These are phyloP conservation scores for Monosporozyma yasuniensis DNA, from an alignment of 805 yeast species.

Conservation along the genomic window DNA sequence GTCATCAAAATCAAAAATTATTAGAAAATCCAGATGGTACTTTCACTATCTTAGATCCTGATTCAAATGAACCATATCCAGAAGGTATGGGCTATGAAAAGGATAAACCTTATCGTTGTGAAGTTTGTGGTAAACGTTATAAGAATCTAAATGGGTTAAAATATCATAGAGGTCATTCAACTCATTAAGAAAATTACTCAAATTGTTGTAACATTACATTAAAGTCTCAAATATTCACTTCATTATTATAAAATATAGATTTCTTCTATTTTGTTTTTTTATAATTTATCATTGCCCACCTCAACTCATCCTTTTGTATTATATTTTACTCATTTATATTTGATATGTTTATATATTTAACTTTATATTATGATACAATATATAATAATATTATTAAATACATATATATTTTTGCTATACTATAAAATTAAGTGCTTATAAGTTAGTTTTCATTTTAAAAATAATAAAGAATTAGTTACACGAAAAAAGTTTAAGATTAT, in stretches of 20 bases:
- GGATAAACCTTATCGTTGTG: slow-evolving; percentile 97
- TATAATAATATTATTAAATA: not conserved
- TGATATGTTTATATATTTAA: not conserved
- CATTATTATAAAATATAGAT: too few species aligned
- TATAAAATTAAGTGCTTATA: too few species aligned
- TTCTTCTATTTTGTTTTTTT: not conserved
- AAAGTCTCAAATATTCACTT: not conserved
- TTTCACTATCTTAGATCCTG: slow-evolving; percentile 86
- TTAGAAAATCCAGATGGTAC: slow-evolving; percentile 91
- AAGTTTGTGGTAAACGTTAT: slow-evolving; percentile 95
- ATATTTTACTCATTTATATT: not conserved
- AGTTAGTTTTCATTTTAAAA: too few species aligned
- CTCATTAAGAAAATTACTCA: slow-evolving; percentile 67
- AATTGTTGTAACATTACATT: too few species aligned
- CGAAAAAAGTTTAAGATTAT: too few species aligned
- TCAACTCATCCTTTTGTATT: not conserved
- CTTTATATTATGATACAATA: not conserved
- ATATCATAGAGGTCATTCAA: slow-evolving; percentile 96
- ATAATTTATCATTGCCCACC: not conserved
- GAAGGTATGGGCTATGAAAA: slow-evolving; percentile 93
- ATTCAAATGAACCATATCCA: slow-evolving; percentile 76
- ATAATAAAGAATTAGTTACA: too few species aligned
- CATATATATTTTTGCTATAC: too few species aligned
- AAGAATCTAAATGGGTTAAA: slow-evolving; percentile 93
- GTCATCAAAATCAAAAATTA: slow-evolving; percentile 91